Evolutionary conservation across 352 stramenopile genomes (phyloP), one percentile per base, ranked within the genome.

Genomic region (Chrysophaeum taylorii): DNA sequence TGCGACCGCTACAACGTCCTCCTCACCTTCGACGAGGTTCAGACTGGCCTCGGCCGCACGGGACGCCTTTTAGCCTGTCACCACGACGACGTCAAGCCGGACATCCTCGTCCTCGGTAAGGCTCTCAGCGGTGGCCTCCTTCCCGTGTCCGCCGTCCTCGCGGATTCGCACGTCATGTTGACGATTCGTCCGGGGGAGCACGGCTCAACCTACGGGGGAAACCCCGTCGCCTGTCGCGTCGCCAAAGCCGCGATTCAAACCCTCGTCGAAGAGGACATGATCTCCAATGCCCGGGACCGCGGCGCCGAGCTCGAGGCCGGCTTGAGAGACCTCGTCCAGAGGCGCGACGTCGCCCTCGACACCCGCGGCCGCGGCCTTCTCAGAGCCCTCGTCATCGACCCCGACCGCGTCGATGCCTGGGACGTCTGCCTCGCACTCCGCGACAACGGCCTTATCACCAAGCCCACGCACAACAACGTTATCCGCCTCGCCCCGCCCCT

Each of bases 401-500:
- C 90, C 48, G 87, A 88, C 69, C 87, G 88, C 72, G 84, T 82
- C 39, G 81, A 80, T n/a, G 94, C 94, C 23, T 96, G 90, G 88
- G 84, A 98, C 62, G 83, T 99, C 25, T 99, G 95, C 78, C 75
- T 98, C 60, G 86, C 88, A 62, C 85, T 99, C 79, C 91, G 85
- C 73, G 82, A 98, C 71, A 88, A 94, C 75, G 94, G 95, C 0
- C 77, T 99, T 38, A 82, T 99, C 35, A 95, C 96, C 60, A 99
- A 99, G 82, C 96, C 94, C 21, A 99, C 96, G 50, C 96, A 99
- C 78, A 92, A 91, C 72, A 96, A 98, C 82, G 96, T 98, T 78
- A 97, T 98, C 78, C 89, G 93, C 50, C 90, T 98, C 60, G 92
- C 94, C 37, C 94, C 94, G 27, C 93, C 93, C 42, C 85, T 98